These are phyloP conservation scores for Psilocybe mexicana DNA, from an alignment of 1,284 basidiomycete species.

Conservation along the genomic window DNA sequence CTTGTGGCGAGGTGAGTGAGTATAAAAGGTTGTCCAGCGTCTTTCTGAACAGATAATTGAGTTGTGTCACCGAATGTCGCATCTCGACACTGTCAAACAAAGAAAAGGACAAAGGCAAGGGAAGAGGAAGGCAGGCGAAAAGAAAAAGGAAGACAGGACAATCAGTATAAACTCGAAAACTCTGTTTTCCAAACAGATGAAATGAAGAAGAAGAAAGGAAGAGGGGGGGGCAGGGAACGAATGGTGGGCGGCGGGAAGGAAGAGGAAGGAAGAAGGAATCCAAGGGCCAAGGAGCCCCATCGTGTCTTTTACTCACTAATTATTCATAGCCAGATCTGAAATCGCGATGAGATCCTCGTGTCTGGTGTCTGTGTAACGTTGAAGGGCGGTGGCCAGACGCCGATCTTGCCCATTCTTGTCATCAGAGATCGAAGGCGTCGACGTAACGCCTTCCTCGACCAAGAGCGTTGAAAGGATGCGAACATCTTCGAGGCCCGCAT, in stretches of 20 bases:
- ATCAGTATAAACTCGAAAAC: slow-evolving; percentile 18
- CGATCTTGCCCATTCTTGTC: slow-evolving; percentile 49
- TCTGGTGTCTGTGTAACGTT: slow-evolving; percentile 77
- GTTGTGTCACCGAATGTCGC: slow-evolving; percentile 88
- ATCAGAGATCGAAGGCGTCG: slow-evolving; percentile 33
- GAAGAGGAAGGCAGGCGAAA: background rate
- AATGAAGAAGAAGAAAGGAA: slow-evolving; percentile 14
- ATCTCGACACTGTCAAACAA: slow-evolving; percentile 76
- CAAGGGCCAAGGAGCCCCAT: background rate
- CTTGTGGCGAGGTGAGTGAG: slow-evolving; percentile 51
- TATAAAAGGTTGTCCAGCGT: slow-evolving; percentile 79
- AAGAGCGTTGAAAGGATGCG: slow-evolving; percentile 83
- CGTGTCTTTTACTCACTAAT: slow-evolving; percentile 72
- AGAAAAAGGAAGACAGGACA: no score
- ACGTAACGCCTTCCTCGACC: slow-evolving; percentile 64
- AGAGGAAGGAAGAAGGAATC: background rate
- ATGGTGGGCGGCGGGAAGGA: background rate
- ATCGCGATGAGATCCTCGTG: slow-evolving; percentile 91
- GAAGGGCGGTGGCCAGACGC: slow-evolving; percentile 66
- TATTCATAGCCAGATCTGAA: slow-evolving; percentile 88
- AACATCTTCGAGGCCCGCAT: slow-evolving; percentile 97
- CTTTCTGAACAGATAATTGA: slow-evolving; percentile 80
- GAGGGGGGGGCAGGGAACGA: slow-evolving; percentile 1
- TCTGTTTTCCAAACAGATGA: background rate
- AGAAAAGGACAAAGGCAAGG: background rate